Base-by-base conservation (phyloP, 176 grass and related monocot genomes). In the Secale cereale region DNA sequence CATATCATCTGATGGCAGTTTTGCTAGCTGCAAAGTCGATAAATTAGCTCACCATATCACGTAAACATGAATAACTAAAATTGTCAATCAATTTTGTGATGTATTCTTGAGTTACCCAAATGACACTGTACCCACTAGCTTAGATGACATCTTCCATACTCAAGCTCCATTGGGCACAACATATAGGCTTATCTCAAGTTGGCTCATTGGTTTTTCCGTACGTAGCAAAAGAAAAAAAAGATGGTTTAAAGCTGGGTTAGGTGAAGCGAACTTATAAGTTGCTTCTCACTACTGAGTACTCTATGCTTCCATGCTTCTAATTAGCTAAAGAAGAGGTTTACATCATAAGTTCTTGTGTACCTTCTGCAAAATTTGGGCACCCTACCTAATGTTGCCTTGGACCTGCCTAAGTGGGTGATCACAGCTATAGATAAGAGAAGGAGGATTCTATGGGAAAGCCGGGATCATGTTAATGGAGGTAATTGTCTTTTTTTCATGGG, bases 1-100 rank as follows among this genome's bases (percentile, higher is more conserved):
- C 97, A 98, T 95, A 82, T 94, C 90, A 66, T 94, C 84, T 11
- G 40, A 79, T 64, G 91, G 94, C 37, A 98, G 81, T 74, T 98
- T 98, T 37, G 97, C 97, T 81, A 98, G 81, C 97, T 98, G 91
- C 81, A 84, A 79, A 30, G 40, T 70, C 50, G 60, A 83, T 79
- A 43, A 35, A 79, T 46, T 31, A 37, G 23, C 23, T 39, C 14
- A 40, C 32, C 60, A 20, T 62, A 36, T 81, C 71, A 77, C 32
- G 64, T 52, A 77, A 11, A 68, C 70, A 83, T 64, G 19, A 65
- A 65, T 56, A 70, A 76, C 63, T 37, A 35, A 65, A 37, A 31
- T 19, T 40, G 25, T 72, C 45, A 60, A 85, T 73, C 22, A 62
- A 56, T 57, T 19, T 19, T 71, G 7, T 82, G 7, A 65, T 78